Evolutionary conservation across 1,139 yeast genomes (phyloP).

Genomic region (Lodderomyces margitis): DNA sequence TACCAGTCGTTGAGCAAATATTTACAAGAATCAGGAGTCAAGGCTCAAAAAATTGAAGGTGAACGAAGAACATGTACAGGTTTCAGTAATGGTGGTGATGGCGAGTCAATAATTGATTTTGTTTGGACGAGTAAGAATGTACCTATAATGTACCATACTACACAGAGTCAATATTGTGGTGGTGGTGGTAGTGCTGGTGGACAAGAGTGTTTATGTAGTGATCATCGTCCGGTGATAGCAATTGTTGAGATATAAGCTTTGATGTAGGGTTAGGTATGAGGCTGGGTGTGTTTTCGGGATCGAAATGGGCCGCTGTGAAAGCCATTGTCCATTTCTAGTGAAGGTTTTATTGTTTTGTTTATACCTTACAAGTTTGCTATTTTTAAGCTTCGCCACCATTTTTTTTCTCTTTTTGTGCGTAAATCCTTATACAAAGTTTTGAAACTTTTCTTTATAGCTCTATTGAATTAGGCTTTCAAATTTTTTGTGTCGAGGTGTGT

Average conservation of each 20-base stretch:
- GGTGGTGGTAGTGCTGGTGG: not conserved
- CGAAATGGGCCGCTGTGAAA: too few relatives aligned
- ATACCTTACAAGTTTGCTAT: too few relatives aligned
- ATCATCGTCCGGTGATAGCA: constrained; percentile 23
- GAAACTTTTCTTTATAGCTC: too few relatives aligned
- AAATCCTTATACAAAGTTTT: too few relatives aligned
- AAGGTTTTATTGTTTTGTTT: too few relatives aligned
- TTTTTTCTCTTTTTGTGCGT: too few relatives aligned
- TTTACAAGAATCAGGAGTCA: constrained; percentile 26
- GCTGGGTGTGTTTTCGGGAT: too few relatives aligned
- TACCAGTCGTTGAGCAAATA: constrained; percentile 30
- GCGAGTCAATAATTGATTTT: constrained; percentile 26
- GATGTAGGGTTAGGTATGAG: not conserved
- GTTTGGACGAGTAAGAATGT: constrained; percentile 27
- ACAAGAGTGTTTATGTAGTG: constrained; percentile 16
- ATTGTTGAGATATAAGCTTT: constrained; percentile 13
- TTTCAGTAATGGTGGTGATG: constrained; percentile 22
- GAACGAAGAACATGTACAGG: constrained; percentile 37
- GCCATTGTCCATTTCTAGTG: too few relatives aligned
- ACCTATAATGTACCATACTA: constrained; percentile 16
- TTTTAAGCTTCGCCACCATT: too few relatives aligned
- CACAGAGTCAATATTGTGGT: constrained; percentile 13
- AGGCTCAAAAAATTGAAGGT: constrained; percentile 31
- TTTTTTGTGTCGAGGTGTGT: too few relatives aligned
- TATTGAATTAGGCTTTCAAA: too few relatives aligned